These are phyloP conservation scores for Podospora didyma DNA, from an alignment of 495 filamentous ascomycete genomes.

Conservation along the genomic window DNA sequence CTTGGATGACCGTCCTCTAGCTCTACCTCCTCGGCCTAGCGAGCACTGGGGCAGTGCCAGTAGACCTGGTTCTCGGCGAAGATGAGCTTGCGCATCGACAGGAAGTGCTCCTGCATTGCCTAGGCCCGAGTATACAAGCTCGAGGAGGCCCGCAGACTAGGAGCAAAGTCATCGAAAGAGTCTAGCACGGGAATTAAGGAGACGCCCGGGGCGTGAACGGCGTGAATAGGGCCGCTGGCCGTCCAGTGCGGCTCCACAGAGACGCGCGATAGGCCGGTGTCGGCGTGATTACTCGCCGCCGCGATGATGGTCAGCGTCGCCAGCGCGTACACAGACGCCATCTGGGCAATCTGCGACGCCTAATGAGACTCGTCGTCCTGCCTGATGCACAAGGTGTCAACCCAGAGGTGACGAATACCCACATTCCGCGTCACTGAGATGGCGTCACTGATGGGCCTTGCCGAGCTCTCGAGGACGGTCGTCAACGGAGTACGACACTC, in stretches of 20 bases:
- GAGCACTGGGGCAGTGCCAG: background rate
- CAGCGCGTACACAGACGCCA: background rate
- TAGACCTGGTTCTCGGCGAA: background rate
- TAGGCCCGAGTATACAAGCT: background rate
- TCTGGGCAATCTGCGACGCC: background rate
- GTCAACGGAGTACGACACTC: background rate
- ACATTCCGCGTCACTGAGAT: background rate
- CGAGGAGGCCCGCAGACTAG: background rate
- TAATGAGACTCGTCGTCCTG: background rate
- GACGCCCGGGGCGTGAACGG: background rate
- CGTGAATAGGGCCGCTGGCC: background rate
- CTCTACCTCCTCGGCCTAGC: background rate
- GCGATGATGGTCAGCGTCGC: background rate
- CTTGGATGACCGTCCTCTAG: background rate
- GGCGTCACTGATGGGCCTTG: background rate
- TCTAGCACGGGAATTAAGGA: background rate
- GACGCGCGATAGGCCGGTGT: background rate
- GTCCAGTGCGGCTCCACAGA: background rate
- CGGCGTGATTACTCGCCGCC: background rate
- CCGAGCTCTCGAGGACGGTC: background rate
- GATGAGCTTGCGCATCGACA: background rate
- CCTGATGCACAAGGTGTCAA: background rate
- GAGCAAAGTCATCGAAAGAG: background rate
- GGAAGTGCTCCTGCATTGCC: background rate
- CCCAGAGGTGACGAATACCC: background rate